A percentile compares a stretch with the other conserved stretches of the same genome.
Conservation (phyloP, 1,284 basidiomycete species). For the Macrocybe sp. region DNA sequence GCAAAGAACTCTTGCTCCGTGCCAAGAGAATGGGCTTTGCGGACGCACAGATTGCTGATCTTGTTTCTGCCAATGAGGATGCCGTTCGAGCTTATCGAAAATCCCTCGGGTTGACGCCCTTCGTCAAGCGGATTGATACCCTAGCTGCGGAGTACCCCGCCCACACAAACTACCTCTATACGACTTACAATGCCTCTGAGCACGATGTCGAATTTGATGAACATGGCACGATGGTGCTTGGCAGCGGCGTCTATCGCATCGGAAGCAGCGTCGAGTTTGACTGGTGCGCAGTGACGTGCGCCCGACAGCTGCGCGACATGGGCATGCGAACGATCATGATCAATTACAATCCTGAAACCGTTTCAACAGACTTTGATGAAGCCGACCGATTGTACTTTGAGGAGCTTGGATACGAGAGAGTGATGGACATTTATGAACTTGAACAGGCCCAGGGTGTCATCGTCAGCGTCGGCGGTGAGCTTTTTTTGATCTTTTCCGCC, state of each 20-base stretch:
- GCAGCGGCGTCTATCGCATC: conserved; percentile 97
- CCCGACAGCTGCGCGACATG: conserved; percentile 86
- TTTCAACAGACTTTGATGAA: conserved; percentile 99
- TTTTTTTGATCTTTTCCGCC: conserved; percentile 6
- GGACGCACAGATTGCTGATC: conserved; percentile 86
- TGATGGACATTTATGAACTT: conserved; percentile 99
- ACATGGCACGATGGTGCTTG: conserved; percentile 98
- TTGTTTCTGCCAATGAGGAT: conserved; percentile 68
- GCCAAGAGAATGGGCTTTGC: conserved; percentile 95
- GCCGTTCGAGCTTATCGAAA: conserved; percentile 85
- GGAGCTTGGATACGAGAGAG: conserved; percentile 95
- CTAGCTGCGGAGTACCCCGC: conserved; percentile 99
- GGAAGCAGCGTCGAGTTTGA: conserved; percentile 99
- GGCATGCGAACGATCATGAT: conserved; percentile 98
- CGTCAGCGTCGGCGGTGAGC: conserved; percentile 91
- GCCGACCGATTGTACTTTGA: conserved; percentile 99
- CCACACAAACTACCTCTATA: conserved; percentile 99
- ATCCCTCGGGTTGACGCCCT: conserved; percentile 85
- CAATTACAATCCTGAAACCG: conserved; percentile 99
- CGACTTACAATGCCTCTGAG: conserved; percentile 95
- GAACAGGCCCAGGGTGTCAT: conserved; percentile 92
- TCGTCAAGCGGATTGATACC: conserved; percentile 99
- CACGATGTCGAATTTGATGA: conserved; percentile 98
- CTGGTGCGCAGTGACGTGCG: conserved; percentile 99
- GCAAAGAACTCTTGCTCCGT: conserved; percentile 68